These are phyloP conservation scores for Styphnolobium japonicum DNA, from an alignment of 306 rosid genomes.

Conservation along the genomic window DNA sequence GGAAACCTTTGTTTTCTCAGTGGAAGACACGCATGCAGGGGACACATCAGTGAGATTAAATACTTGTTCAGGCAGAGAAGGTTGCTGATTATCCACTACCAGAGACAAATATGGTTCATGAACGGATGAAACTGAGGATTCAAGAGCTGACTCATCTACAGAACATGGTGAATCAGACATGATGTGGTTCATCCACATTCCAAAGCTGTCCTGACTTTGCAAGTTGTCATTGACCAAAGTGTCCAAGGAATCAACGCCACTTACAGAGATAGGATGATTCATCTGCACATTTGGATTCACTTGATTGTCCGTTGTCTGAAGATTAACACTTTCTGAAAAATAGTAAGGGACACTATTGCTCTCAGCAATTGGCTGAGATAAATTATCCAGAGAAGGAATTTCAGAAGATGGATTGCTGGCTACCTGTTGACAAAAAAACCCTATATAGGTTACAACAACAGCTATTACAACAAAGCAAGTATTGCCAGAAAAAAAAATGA, in stretches of 20 bases:
- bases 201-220: slow-evolving; percentile 88
- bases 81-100: slow-evolving; percentile 45
- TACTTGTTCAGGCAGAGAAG: slow-evolving; percentile 61
- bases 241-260: slow-evolving; percentile 33
- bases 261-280: slow-evolving; percentile 29
- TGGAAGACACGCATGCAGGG: slow-evolving; percentile 74
- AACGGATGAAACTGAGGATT: slow-evolving; percentile 51
- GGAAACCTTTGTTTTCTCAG: slow-evolving; percentile 87
- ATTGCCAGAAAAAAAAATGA: neutral
- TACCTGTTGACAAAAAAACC: slow-evolving; percentile 49
- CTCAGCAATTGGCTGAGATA: slow-evolving; percentile 36
- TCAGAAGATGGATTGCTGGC: slow-evolving; percentile 40
- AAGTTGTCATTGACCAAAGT: slow-evolving; percentile 45
- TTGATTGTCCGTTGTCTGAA: slow-evolving; percentile 40
- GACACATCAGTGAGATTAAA: slow-evolving; percentile 76
- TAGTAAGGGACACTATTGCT: slow-evolving; percentile 33
- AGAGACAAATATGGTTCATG: slow-evolving; percentile 44
- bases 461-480: slow-evolving; percentile 17
- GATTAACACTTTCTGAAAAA: slow-evolving; percentile 38
- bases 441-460: neutral
- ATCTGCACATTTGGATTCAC: slow-evolving; percentile 40
- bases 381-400: slow-evolving; percentile 38
- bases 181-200: slow-evolving; percentile 71
- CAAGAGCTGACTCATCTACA: slow-evolving; percentile 47
- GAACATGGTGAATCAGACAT: slow-evolving; percentile 61